Percentiles rank a stretch among this genome's conserved stretches.
These are phyloP conservation scores for Populus tomentosa DNA, from an alignment of 441 rosid species.

Conservation along the genomic window DNA sequence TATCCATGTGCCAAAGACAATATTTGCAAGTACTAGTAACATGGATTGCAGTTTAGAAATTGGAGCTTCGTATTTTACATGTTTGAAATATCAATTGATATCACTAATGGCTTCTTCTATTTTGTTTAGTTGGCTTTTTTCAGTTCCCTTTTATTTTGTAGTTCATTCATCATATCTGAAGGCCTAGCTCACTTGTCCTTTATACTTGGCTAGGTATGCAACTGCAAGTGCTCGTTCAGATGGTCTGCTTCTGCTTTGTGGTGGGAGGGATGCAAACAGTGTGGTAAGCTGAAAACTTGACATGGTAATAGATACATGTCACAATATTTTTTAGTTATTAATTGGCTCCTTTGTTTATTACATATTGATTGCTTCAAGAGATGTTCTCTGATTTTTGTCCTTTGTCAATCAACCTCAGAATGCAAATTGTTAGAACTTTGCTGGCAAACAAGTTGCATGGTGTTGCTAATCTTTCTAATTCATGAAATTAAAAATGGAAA, in stretches of 20 bases:
- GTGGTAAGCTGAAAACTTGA: conserved; percentile 59
- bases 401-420: not conserved
- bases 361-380: not conserved
- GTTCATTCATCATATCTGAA: conserved; percentile 1
- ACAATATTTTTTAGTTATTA: not conserved
- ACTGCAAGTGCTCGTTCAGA: conserved; percentile 99
- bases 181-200: conserved; percentile 9
- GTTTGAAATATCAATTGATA: not conserved
- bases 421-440: not conserved
- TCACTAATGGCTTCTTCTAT: conserved; percentile 1
- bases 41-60: too few species aligned
- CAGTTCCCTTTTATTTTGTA: not conserved
- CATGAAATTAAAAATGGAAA: conserved; percentile 1
- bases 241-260: conserved; percentile 98
- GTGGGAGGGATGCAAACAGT: conserved; percentile 94
- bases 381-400: not conserved
- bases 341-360: not conserved
- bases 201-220: conserved; percentile 74
- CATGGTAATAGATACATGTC: not conserved
- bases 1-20: not conserved
- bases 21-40: not conserved
- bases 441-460: not conserved
- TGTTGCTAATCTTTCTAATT: not conserved
- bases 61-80: too few species aligned
- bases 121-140: conserved; percentile 1